Conservation (phyloP, 2,329 filamentous ascomycete genomes). For the Neurospora sp. region DNA sequence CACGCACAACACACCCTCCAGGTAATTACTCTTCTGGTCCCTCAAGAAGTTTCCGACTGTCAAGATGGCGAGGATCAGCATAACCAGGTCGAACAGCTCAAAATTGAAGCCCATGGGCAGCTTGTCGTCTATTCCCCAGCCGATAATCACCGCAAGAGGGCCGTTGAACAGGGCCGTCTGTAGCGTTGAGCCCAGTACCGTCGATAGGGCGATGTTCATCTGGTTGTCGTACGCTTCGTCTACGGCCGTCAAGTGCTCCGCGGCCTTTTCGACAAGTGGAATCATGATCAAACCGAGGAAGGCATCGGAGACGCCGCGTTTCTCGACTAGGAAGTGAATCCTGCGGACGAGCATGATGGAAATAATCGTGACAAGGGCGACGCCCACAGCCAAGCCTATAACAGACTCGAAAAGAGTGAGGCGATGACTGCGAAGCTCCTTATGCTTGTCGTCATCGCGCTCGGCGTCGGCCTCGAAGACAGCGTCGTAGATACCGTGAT, state of each 20-base stretch:
- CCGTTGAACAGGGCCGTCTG: constrained; percentile 86
- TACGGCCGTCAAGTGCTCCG: constrained; percentile 74
- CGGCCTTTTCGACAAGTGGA: constrained; percentile 75
- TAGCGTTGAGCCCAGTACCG: constrained; percentile 78
- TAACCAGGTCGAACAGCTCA: constrained; percentile 74
- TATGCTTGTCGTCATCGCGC: constrained; percentile 52
- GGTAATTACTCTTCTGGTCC: constrained; percentile 82
- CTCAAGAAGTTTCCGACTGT: constrained; percentile 81
- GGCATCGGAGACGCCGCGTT: constrained; percentile 37
- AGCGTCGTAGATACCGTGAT: constrained; percentile 68
- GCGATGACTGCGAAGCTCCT: constrained; percentile 53
- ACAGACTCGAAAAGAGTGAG: constrained; percentile 67
- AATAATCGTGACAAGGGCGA: constrained; percentile 63
- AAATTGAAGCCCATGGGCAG: constrained; percentile 68
- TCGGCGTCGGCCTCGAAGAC: constrained; percentile 63
- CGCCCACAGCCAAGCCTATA: constrained; percentile 52
- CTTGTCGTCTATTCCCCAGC: constrained; percentile 60
- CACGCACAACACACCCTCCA: constrained; percentile 76
- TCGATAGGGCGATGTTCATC: constrained; percentile 77
- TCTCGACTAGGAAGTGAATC: constrained; percentile 50
- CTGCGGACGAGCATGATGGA: constrained; percentile 65
- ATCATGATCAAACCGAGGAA: constrained; percentile 66
- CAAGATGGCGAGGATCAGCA: constrained; percentile 74
- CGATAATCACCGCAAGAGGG: constrained; percentile 72
- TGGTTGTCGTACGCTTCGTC: constrained; percentile 78